A percentile compares a stretch with the other conserved stretches of the same genome.
phyloP scores from a whole-genome alignment of 1,284 basidiomycete species.

The Bondarzewia mesenterica region DNA sequence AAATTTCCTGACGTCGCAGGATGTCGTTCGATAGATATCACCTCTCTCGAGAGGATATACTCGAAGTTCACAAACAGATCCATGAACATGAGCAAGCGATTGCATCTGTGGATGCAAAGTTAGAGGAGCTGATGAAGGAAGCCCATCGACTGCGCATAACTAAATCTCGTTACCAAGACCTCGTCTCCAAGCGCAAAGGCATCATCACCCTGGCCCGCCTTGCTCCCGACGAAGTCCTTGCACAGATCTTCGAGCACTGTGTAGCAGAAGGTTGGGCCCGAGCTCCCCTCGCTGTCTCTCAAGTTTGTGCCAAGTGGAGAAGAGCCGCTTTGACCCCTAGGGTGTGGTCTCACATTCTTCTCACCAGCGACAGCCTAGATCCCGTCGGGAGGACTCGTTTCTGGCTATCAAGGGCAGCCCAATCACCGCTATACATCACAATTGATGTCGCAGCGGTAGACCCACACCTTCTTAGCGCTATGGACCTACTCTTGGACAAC shows the following conservation, averaged over 20 bases:
- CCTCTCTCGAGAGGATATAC: constrained; percentile 19
- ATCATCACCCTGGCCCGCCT: constrained; percentile 47
- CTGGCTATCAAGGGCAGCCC: constrained; percentile 41
- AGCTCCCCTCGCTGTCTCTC: constrained; percentile 46
- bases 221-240: constrained; percentile 48
- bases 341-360: constrained; percentile 52
- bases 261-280: constrained; percentile 43
- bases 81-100: constrained; percentile 33
- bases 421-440: constrained; percentile 34
- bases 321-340: constrained; percentile 40
- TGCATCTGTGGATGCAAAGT: constrained; percentile 31
- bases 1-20: neutral
- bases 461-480: constrained; percentile 21
- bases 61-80: constrained; percentile 25
- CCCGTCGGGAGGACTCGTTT: constrained; percentile 34
- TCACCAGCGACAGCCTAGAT: constrained; percentile 38
- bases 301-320: constrained; percentile 56
- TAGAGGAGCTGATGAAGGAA: constrained; percentile 30
- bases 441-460: constrained; percentile 23
- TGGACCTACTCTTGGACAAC: constrained; percentile 32
- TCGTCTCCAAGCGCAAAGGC: constrained; percentile 37
- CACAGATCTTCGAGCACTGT: constrained; percentile 44
- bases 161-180: constrained; percentile 30
- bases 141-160: constrained; percentile 37
- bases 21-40: neutral